Evolutionary conservation across 1,284 basidiomycete species (phyloP), one percentile per base, ranked within the genome.

Genomic region (Paramarasmius palmivorus): DNA sequence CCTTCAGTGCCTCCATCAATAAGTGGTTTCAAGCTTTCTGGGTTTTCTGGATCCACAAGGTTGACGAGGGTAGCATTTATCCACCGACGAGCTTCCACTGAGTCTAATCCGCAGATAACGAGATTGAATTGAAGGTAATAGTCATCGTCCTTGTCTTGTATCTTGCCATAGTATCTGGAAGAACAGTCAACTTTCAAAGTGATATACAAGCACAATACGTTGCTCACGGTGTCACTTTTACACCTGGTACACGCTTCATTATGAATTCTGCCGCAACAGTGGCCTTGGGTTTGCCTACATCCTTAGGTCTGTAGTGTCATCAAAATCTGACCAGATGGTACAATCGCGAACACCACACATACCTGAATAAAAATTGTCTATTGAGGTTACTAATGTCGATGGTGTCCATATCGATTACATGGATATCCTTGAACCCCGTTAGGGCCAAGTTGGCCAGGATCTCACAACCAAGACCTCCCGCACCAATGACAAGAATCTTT

Each of bases 321-420:
- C 15, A 25, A 39, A 37, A 40, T 29, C 35, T n/a, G 0, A 2
- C 25, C 29, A 4, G 14, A 15, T 14, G 10, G 12, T 2, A 49
- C 9, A 15, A 25, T 25, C 36, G 10, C n/a, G 37, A 48, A 52
- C n/a, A 53, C 3, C 22, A n/a, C 9, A 63, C 79, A 51, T 61
- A 93, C 95, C 96, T 83, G 76, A 99, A 99, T 41, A 99, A 77
- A 70, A 99, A 99, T 71, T 99, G 97, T 42, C 97, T 84, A 72
- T 99, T 99, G 61, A 99, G 79, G 67, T 99, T 99, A 65, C 94
- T 97, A 64, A 99, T 93, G 71, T 99, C 97, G 69, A 99, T 99
- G 4, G 96, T 98, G 76, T 99, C 97, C 96, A 99, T 99, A 77
- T 99, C 97, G 68, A 99, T 99, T 61, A 99, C 95, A 76, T 99